Conservation (phyloP, 805 yeast genomes). For the Wickerhamiella parazyma region DNA sequence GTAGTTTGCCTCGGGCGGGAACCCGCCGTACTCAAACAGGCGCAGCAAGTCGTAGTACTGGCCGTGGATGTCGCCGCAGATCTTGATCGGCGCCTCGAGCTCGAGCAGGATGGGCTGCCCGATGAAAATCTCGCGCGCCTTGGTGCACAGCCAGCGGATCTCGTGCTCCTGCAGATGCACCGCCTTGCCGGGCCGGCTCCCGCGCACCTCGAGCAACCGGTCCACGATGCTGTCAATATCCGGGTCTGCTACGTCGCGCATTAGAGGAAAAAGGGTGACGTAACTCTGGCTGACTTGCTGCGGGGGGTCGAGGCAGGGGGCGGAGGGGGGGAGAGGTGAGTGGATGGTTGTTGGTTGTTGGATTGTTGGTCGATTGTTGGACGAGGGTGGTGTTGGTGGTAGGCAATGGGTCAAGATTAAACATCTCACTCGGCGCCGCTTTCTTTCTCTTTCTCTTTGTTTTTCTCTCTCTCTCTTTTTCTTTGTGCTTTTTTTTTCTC, state of each 20-base stretch:
- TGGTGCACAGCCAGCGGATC: slow-evolving; percentile 88
- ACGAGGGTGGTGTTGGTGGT: no score
- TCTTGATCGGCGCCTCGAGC: slow-evolving; percentile 90
- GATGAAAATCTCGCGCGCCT: slow-evolving; percentile 94
- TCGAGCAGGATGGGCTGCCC: slow-evolving; percentile 94
- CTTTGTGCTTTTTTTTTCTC: no score
- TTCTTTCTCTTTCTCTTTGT: no score
- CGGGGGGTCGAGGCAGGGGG: neutral
- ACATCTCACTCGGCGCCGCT: no score
- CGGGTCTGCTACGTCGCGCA: slow-evolving; percentile 49
- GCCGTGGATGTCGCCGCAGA: slow-evolving; percentile 96
- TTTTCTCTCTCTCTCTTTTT: no score
- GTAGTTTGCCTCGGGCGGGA: slow-evolving; percentile 97
- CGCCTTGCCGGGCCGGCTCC: slow-evolving; percentile 95
- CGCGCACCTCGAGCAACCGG: slow-evolving; percentile 92
- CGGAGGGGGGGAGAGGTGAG: no score
- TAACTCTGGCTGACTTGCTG: slow-evolving; percentile 3
- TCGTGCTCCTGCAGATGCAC: slow-evolving; percentile 89
- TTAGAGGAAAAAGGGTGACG: slow-evolving; percentile 12
- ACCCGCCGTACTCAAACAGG: slow-evolving; percentile 94
- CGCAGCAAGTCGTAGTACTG: slow-evolving; percentile 93
- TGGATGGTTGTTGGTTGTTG: no score
- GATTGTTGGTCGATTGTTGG: no score
- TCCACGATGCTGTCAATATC: slow-evolving; percentile 96
- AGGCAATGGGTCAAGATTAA: no score